Base-by-base conservation (phyloP, 1,284 basidiomycete species). In the Microbotryum scabiosae region DNA sequence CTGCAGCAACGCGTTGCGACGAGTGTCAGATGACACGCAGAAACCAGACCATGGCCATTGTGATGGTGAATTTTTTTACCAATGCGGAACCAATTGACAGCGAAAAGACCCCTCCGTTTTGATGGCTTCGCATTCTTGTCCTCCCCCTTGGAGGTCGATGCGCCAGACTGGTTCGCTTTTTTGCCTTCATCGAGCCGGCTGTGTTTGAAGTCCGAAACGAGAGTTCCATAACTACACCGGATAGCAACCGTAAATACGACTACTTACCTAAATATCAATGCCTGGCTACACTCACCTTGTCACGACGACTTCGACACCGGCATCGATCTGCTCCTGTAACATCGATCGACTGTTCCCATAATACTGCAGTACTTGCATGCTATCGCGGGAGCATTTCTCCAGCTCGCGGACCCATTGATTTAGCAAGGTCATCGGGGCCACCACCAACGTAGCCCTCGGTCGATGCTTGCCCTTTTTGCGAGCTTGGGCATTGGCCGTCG, bases 381-480 rank as follows among this genome's bases (percentile, higher is more conserved):
- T 82, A 0, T 85, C 87, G 65, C 82, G 82, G 63, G 86, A 74
- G 67, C 79, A 79, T 36, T 80, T 76, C 67, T 84, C 79, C 16
- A 98, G 79, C 73, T 98, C 94, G 48, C 88, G 85, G 14, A 83
- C 80, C 94, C 94, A 98, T 74, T 98, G 94, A 28, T 82, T 79
- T 4, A 97, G 79, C 20, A 98, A 78, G 16, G 90, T 92, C 23
- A 96, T 90, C 0, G 94, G 94, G 20, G 90, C 91, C 21, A 98
- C 86, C 49, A 98, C 88, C 1, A 98, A 78, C 2, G 93, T 97
- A 0, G 89, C 88, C 5, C 76, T 72, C 18, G 77, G 72, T 1
- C 20, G 53, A 60, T 23, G 73, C 71, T 25, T 26, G 57, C 30
- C 21, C 46, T 47, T 50, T 44, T 46, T 54, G 51, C 54, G 47